Base-by-base conservation (phyloP, 1,284 basidiomycete species). In the Anthracocystis walkeri region DNA sequence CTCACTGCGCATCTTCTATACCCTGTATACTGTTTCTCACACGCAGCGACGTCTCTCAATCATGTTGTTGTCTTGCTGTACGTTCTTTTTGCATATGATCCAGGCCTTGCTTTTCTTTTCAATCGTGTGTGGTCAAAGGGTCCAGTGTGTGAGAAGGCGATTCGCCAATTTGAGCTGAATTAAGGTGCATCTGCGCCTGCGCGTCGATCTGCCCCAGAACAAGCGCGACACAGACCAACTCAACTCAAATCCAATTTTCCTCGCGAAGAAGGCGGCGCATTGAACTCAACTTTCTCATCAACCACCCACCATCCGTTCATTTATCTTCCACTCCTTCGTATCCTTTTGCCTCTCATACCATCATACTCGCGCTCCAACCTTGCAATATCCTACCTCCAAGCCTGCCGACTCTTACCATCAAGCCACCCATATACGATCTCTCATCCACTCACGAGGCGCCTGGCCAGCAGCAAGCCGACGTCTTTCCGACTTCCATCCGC, bases 1-100 rank as follows among this genome's bases (percentile, higher is more conserved):
- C 21, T 18, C 25, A 21, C 21, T 16, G 45, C 8, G 12, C 45
- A 27, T 58, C 56, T 49, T 58, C 11, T 49, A 58, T 58, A 58
- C 56, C 56, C 56, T 31, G n/a, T 14, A 3, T n/a, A n/a, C n/a
- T n/a, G n/a, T 12, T 53, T 33, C 38, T 16, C 18, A n/a, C 51
- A 38, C 23, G 27, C 4, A 20, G 12, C n/a, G 14, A 21, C 7
- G n/a, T 7, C 21, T 40, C 16, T 20, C 1, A 2, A n/a, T 27
- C 1, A 42, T 54, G 21, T 42, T 27, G 10, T 42, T 12, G 7
- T 31, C 7, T 38, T 23, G 7, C 33, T n/a, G 23, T 21, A 25
- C 51, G 14, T 25, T 10, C 21, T 21, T 18, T 52, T 21, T 40
- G 33, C 35, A 18, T 23, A 12, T 33, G 50, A 51, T 21, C 7